Evolutionary conservation across 768 basidiomycete species (phyloP), one percentile per base, ranked within the genome.

Genomic region (Boletus subparvulus): DNA sequence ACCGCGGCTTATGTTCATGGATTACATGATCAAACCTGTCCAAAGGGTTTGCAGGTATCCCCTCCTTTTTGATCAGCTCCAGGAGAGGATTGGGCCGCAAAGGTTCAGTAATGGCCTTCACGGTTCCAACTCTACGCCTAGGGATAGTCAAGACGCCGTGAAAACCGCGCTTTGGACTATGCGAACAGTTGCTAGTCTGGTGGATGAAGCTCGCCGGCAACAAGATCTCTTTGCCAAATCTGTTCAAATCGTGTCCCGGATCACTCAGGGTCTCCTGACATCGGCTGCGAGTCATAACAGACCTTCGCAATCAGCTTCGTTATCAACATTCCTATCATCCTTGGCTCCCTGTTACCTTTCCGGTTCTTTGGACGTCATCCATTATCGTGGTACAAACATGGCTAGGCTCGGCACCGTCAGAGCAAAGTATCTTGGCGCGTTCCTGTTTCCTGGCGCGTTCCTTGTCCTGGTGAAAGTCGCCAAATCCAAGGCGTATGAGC

Each of bases 21-120:
- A 98, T 74, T 94, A 94, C 68, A 81, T 98, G 75, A 98, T 99
- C 75, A 94, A 94, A 72, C 96, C 96, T n/a, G 82, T 98, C 16
- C 96, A 99, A 72, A 80, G 94, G 49, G 88, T 99, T 48, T 98
- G 95, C 81, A 91, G 88, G 63, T 99, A 99, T 68, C 93, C 94
- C 17, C 80, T 98, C 49, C 80, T 99, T 10, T 82, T 99, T 44
- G 87, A 86, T 55, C 86, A 90, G 63, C 80, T 97, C 36, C 73
- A 71, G 32, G 62, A 61, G 26, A 59, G 59, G 33, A 48, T 42
- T 13, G 48, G 12, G 1, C 28, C 41, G 10, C 55, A 58, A 14
- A 54, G 30, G 35, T 57, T 49, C 46, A 41, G 36, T 17, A 24
- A 50, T 24, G 52, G 32, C 36, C 48, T 44, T 30, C 36, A 47